Base-by-base conservation (phyloP, 768 basidiomycete species). In the Kwoniella shandongensis region DNA sequence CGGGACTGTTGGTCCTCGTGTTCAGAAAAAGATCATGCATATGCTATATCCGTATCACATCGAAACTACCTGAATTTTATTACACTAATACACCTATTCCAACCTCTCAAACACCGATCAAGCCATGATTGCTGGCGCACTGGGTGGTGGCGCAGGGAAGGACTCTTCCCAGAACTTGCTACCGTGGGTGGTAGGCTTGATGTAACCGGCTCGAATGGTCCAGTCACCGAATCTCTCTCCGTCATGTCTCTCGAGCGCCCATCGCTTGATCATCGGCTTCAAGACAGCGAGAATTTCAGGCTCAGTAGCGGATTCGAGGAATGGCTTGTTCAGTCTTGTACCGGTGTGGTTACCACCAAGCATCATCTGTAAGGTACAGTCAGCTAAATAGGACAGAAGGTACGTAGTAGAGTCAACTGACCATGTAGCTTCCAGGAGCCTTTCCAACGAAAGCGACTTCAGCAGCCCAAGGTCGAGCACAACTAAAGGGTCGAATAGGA, bases 401-500 rank as follows among this genome's bases (percentile, higher is more conserved):
- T n/a, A n/a, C n/a, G n/a, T 44, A 11, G 15, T 22, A 41, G 7
- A 41, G 2, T 6, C 35, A 20, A 61, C 65, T 41, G 30, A 68
- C 66, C 42, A 86, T 72, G 75, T 99, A 99, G 29, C 85, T 82
- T 12, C 91, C 92, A 1, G 87, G 90, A 0, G 96, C 91, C 79
- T 98, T 98, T 29, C 96, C 94, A 36, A 98, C 86, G 69, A 98
- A 94, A 0, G 92, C 96, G 38, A 98, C 82, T 81, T 98, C 94
- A 45, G 89, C 94, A 42, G 93, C 80, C 76, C 94, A 98, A 35
- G 91, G 94, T 57, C 93, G 83, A 1, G 93, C 89, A 74, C 92
- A 58, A 18, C 55, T 57, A 30, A 6, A 1, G 8, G 4, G 92
- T 35, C 4, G 4, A 47, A n/a, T 18, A 38, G 32, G 32, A 13